These are phyloP conservation scores for Udeniomyces megalosporus DNA, from an alignment of 768 basidiomycete genomes.

Conservation along the genomic window DNA sequence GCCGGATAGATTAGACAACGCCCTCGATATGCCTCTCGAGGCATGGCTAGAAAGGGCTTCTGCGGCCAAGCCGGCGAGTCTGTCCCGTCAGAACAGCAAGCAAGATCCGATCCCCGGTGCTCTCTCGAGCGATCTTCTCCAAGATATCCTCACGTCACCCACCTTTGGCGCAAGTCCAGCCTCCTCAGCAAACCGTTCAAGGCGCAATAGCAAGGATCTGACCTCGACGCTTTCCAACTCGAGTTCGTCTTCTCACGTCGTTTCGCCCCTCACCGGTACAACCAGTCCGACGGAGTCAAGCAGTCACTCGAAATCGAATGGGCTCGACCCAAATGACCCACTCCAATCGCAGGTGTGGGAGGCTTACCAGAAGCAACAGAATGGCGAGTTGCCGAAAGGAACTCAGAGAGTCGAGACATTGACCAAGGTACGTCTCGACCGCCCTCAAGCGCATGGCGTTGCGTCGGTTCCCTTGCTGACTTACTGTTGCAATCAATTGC, in stretches of 20 bases:
- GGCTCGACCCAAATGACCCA: conserved; percentile 49
- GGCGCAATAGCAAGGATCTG: neutral
- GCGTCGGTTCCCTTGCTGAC: too few species aligned
- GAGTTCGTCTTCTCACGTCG: neutral
- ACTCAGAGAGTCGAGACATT: conserved; percentile 86
- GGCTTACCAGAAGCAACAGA: conserved; percentile 81
- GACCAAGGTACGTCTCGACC: conserved; percentile 55
- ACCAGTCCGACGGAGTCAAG: neutral
- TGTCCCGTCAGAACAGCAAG: neutral
- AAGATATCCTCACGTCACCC: neutral
- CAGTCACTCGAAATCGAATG: neutral
- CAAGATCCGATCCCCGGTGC: neutral
- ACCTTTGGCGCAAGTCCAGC: neutral
- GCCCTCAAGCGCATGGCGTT: too few species aligned
- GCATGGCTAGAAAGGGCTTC: neutral
- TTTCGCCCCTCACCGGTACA: neutral
- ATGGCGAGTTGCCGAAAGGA: conserved; percentile 74
- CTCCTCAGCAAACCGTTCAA: neutral
- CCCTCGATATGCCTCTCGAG: too few species aligned
- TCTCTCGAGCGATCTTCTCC: neutral
- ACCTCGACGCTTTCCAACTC: neutral
- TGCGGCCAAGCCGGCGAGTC: neutral
- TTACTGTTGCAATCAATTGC: too few species aligned
- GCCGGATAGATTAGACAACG: too few species aligned
- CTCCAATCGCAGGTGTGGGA: conserved; percentile 93